Evolutionary conservation across 208 protist genomes (phyloP).

Genomic region (Trypanosoma conorhini): DNA sequence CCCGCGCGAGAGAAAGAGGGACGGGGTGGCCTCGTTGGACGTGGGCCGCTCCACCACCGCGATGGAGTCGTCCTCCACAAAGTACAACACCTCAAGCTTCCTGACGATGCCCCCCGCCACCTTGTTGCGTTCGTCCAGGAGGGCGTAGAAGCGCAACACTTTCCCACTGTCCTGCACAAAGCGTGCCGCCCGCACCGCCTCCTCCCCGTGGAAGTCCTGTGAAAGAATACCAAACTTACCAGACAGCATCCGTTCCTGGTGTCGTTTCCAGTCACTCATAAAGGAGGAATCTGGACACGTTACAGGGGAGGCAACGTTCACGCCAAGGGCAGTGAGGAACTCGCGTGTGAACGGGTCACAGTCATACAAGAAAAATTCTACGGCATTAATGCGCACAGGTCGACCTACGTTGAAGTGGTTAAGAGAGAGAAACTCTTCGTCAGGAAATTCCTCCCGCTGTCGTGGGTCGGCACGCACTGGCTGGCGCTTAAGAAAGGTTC

Average conservation of each 20-base stretch:
- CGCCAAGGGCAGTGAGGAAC: conserved; percentile 83
- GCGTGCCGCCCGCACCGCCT: conserved; percentile 64
- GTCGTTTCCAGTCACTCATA: conserved; percentile 53
- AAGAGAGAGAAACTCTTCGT: conserved; percentile 80
- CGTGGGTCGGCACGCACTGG: conserved; percentile 71
- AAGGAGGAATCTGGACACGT: conserved; percentile 73
- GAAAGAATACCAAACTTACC: conserved; percentile 67
- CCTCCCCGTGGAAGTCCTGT: conserved; percentile 60
- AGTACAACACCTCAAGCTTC: conserved; percentile 93
- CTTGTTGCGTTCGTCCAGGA: conserved; percentile 73
- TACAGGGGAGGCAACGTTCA: conserved; percentile 54
- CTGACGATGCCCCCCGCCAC: conserved; percentile 71
- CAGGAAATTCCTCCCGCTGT: conserved; percentile 79
- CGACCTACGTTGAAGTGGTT: conserved; percentile 94
- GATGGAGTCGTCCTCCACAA: conserved; percentile 95
- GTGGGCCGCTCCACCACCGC: conserved; percentile 92
- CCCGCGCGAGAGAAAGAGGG: conserved; percentile 83
- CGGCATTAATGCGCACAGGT: conserved; percentile 89
- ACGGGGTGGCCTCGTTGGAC: conserved; percentile 88
- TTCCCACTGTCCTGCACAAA: conserved; percentile 95
- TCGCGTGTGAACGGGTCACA: conserved; percentile 93
- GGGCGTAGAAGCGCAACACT: conserved; percentile 95
- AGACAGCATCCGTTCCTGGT: conserved; percentile 51
- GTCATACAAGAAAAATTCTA: conserved; percentile 94
- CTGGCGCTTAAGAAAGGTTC: conserved; percentile 92